Evolutionary conservation across 805 yeast species (phyloP).

Genomic region (Ogataea pignaliae): DNA sequence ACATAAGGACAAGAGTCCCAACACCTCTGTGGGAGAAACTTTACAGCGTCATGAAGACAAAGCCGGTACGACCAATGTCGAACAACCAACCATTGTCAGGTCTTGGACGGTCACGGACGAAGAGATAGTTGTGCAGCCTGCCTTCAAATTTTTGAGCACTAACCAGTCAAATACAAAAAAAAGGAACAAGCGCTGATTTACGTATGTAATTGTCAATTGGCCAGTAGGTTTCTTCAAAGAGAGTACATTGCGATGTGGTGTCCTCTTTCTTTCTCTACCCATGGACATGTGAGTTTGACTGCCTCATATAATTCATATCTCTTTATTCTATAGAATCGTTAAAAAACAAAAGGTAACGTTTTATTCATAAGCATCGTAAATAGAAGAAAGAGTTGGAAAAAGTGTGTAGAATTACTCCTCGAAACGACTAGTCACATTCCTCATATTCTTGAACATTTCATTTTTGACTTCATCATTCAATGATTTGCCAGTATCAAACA

Average conservation of each 20-base stretch:
- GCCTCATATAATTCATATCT: too few relatives aligned
- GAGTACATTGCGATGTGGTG: background rate
- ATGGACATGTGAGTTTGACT: too few relatives aligned
- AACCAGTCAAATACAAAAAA: background rate
- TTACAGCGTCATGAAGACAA: too few relatives aligned
- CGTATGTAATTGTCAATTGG: background rate
- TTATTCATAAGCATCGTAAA: background rate
- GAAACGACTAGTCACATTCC: slow-evolving; percentile 6
- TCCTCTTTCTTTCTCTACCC: background rate
- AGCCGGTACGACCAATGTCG: background rate
- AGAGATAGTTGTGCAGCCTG: background rate
- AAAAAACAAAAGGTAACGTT: background rate
- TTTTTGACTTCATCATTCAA: slow-evolving; percentile 23
- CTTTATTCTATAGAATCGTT: background rate
- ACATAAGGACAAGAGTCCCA: too few relatives aligned
- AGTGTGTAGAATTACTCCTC: slow-evolving; percentile 6
- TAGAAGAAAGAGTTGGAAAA: too few relatives aligned
- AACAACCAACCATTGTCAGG: background rate
- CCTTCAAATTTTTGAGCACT: background rate
- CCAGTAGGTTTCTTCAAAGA: background rate
- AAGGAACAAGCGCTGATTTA: background rate
- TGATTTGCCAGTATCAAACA: slow-evolving; percentile 20
- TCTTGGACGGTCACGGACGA: background rate
- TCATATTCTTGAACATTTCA: slow-evolving; percentile 21
- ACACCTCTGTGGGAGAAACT: too few relatives aligned